Base-by-base conservation (phyloP, 75 land plant species). In the Cunninghamia lanceolata region DNA sequence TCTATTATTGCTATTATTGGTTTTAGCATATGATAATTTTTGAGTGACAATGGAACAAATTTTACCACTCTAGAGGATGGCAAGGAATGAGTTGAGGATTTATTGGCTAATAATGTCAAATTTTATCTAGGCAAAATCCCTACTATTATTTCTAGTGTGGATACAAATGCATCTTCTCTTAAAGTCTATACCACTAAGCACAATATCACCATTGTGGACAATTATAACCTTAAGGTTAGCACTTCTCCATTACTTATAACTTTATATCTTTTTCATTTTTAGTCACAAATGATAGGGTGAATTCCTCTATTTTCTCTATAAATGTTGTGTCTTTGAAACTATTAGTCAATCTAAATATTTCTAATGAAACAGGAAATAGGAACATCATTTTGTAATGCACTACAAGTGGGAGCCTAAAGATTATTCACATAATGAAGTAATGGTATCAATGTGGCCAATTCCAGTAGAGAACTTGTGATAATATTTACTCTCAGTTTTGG, bases 231-330 rank as follows among this genome's bases (percentile, higher is more conserved):
- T 82, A 74, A 77, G 30, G 76, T 97, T 86, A 80, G 80, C 13
- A 90, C 93, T 0, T 3, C 93, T 92, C 52, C 94, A 95, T 81
- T 98, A 95, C 96, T 43, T 98, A 9, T 92, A 98, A 16, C 95
- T 98, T 59, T 91, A 95, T 84, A 94, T 98, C 90, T 40, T 40
- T 90, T 83, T 93, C 99, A 4, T 53, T 98, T 73, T 47, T 91
- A 17, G 89, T 82, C 85, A n/a, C 38, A 0, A 63, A 79, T 1
- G 5, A 85, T 83, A 85, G 90, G 56, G 94, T 93, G 77, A 84
- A 86, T 83, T 46, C 89, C 38, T 92, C 96, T 38, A 63, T 83
- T 38, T 96, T 98, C 88, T 75, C 88, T 71, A 93, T 95, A 38
- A 66, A 34, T 21, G 89, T 89, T 32, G 83, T 86, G 34, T 85